Percentiles rank a stretch among this genome's conserved stretches.
Conservation (phyloP, 768 basidiomycete species). For the Mycena olivaceomarginata region DNA sequence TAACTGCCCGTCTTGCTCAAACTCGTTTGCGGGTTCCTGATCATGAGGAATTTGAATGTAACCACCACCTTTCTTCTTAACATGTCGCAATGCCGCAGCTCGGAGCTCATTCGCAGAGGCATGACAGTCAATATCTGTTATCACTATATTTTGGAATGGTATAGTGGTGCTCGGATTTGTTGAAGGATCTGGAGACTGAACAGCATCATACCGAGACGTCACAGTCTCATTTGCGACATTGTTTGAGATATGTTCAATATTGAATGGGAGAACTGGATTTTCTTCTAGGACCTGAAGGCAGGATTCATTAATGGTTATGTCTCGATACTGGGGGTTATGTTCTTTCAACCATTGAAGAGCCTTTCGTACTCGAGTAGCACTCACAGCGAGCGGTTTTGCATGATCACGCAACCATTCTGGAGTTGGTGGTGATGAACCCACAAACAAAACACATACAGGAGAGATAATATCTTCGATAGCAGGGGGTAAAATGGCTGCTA, state of each 20-base stretch:
- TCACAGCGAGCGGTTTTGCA: conserved; percentile 23
- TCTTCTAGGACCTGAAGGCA: conserved; percentile 2
- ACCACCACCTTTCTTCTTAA: conserved; percentile 35
- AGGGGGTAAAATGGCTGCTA: neutral
- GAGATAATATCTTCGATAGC: conserved; percentile 12
- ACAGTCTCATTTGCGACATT: too few relatives aligned
- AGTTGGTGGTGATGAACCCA: conserved; percentile 12
- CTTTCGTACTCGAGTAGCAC: conserved; percentile 2
- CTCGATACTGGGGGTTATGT: conserved; percentile 22
- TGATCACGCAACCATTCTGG: conserved; percentile 24
- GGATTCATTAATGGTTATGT: conserved; percentile 18
- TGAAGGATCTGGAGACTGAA: neutral
- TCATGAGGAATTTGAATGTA: too few relatives aligned
- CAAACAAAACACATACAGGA: conserved; percentile 24
- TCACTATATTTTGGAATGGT: conserved; percentile 29
- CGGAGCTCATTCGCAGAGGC: conserved; percentile 34
- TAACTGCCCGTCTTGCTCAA: too few relatives aligned
- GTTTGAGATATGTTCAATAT: too few relatives aligned
- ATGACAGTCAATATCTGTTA: conserved; percentile 47
- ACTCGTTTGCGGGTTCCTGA: too few relatives aligned
- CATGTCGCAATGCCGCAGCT: conserved; percentile 36
- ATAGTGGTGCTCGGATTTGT: neutral
- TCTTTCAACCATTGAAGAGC: conserved; percentile 21
- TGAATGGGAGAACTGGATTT: neutral
- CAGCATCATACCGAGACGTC: too few relatives aligned